Conservation (phyloP, 2,329 filamentous ascomycete species). For the Aureobasidium uvarum region DNA sequence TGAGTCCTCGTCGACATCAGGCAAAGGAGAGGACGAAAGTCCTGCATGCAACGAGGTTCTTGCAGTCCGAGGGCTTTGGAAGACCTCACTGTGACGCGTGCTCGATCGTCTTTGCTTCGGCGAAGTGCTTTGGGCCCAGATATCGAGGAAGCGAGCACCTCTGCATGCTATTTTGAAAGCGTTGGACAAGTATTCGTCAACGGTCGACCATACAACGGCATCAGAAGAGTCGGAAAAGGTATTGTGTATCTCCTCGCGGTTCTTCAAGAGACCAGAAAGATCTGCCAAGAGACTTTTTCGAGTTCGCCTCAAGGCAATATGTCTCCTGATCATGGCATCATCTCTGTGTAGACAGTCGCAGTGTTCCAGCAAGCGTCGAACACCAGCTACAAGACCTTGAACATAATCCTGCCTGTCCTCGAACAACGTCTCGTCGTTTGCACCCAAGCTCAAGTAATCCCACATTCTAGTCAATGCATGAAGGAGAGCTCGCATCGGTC, state of each 20-base stretch:
- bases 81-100: background rate
- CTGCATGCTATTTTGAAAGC: slow-evolving; percentile 93
- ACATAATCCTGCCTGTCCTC: slow-evolving; percentile 93
- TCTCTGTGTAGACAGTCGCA: slow-evolving; percentile 86
- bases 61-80: slow-evolving; percentile 1
- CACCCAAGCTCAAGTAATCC: slow-evolving; percentile 72
- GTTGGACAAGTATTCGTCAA: slow-evolving; percentile 91
- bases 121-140: slow-evolving; percentile 60
- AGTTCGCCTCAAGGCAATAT: slow-evolving; percentile 72
- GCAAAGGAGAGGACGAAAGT: slow-evolving; percentile 35
- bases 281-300: slow-evolving; percentile 88
- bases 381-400: slow-evolving; percentile 88
- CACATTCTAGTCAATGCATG: slow-evolving; percentile 88
- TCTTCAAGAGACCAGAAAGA: slow-evolving; percentile 83
- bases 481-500: slow-evolving; percentile 78
- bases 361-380: slow-evolving; percentile 83
- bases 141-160: slow-evolving; percentile 83
- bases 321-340: slow-evolving; percentile 68
- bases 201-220: slow-evolving; percentile 64
- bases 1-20: slow-evolving; percentile 36
- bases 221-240: slow-evolving; percentile 59
- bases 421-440: slow-evolving; percentile 68
- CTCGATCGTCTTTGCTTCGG: background rate
- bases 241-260: slow-evolving; percentile 80
- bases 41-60: background rate